These are phyloP conservation scores for Calonectria henricotiae DNA, from an alignment of 2,329 filamentous ascomycete species.

Conservation along the genomic window DNA sequence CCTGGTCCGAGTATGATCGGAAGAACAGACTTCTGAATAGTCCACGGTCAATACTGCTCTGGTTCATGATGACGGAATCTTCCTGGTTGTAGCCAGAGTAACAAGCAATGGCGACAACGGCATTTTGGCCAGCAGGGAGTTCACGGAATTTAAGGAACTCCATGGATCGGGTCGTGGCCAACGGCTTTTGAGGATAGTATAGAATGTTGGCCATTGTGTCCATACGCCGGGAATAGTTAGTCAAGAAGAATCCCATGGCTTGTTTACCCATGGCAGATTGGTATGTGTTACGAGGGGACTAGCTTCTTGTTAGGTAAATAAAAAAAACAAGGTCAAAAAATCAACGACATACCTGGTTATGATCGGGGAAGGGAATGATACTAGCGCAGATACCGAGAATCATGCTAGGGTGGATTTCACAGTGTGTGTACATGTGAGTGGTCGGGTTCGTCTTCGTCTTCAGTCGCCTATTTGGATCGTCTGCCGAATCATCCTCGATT, in stretches of 20 bases:
- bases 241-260: slow-evolving; percentile 99
- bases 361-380: slow-evolving; percentile 99
- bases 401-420: slow-evolving; percentile 99
- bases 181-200: slow-evolving; percentile 98
- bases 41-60: slow-evolving; percentile 97
- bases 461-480: slow-evolving; percentile 86
- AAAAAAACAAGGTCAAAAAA: not conserved
- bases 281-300: slow-evolving; percentile 98
- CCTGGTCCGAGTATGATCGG: slow-evolving; percentile 95
- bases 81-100: slow-evolving; percentile 99
- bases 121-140: slow-evolving; percentile 96
- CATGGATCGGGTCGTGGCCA: slow-evolving; percentile 97
- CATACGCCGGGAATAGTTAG: slow-evolving; percentile 97
- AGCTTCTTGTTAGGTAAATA: slow-evolving; percentile 37
- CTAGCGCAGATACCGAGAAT: slow-evolving; percentile 98
- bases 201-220: slow-evolving; percentile 99
- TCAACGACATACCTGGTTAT: slow-evolving; percentile 81
- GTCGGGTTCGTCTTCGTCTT: slow-evolving; percentile 90
- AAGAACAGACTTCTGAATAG: slow-evolving; percentile 98
- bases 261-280: slow-evolving; percentile 99
- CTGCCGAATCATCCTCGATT: slow-evolving; percentile 73
- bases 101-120: slow-evolving; percentile 96
- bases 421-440: slow-evolving; percentile 96
- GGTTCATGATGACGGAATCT: slow-evolving; percentile 99
- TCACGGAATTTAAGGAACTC: slow-evolving; percentile 99